These are phyloP conservation scores for Mucor ambiguus DNA, from an alignment of 371 early-diverging fungal genomes.

Conservation along the genomic window DNA sequence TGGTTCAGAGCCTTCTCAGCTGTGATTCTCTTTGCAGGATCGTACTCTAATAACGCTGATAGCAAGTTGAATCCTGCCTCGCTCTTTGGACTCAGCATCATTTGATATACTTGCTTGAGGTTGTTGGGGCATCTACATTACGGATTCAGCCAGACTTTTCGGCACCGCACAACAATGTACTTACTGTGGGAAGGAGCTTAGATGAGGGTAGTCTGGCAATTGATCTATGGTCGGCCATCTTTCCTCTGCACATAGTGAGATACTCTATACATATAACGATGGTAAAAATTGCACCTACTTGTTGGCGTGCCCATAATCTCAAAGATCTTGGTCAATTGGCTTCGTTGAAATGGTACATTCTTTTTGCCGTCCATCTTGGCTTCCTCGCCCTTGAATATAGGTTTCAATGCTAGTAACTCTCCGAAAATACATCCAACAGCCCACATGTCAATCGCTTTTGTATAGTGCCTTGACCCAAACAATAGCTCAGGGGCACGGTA, in stretches of 20 bases:
- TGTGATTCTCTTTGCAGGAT: constrained; percentile 87
- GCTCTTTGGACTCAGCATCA: constrained; percentile 53
- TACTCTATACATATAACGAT: not conserved
- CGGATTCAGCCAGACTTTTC: too few relatives aligned
- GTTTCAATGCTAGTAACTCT: constrained; percentile 84
- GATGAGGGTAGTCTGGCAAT: constrained; percentile 70
- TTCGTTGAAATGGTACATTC: constrained; percentile 87
- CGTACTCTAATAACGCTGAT: constrained; percentile 86
- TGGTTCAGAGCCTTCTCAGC: constrained; percentile 89
- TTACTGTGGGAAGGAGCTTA: constrained; percentile 63
- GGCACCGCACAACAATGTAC: not conserved
- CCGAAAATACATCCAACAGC: constrained; percentile 96
- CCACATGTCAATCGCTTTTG: constrained; percentile 95
- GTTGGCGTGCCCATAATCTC: constrained; percentile 90
- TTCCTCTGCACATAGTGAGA: constrained; percentile 58
- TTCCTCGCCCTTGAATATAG: constrained; percentile 96
- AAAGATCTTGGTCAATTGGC: constrained; percentile 88
- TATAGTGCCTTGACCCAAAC: constrained; percentile 90
- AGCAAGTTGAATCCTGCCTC: constrained; percentile 78
- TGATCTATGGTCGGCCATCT: constrained; percentile 79
- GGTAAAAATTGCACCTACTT: constrained; percentile 60
- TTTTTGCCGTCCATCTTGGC: constrained; percentile 90
- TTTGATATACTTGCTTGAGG: constrained; percentile 44
- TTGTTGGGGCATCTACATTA: constrained; percentile 50
- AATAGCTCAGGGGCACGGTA: constrained; percentile 97